Evolutionary conservation across 1,284 basidiomycete genomes (phyloP).

Genomic region (Chondrostereum purpureum): DNA sequence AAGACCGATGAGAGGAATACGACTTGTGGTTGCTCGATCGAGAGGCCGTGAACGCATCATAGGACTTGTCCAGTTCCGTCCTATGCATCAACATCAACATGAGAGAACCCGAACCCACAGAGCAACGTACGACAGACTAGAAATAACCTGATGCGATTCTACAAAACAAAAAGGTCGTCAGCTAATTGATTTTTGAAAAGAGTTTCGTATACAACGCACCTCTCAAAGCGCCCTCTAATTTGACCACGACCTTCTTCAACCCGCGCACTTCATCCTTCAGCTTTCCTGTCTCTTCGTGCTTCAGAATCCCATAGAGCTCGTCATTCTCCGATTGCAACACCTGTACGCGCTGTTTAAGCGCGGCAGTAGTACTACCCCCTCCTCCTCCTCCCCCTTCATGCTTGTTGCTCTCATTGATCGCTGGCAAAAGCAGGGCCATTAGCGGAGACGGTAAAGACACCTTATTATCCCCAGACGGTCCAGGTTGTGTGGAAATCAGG

Average conservation of each 20-base stretch:
- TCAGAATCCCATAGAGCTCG: conserved; percentile 68
- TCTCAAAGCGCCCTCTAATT: conserved; percentile 65
- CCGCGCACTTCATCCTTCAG: conserved; percentile 73
- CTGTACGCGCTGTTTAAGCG: conserved; percentile 63
- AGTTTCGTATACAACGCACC: conserved; percentile 40
- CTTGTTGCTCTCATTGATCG: conserved; percentile 40
- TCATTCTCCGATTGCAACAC: conserved; percentile 78
- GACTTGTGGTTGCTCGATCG: conserved; percentile 32
- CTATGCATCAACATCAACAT: conserved; percentile 22
- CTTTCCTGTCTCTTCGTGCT: conserved; percentile 52
- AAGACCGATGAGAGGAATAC: too few species aligned
- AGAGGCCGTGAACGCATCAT: conserved; percentile 48
- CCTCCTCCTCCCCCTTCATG: conserved; percentile 25
- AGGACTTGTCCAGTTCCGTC: conserved; percentile 65
- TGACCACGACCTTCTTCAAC: conserved; percentile 56
- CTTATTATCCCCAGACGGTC: conserved; percentile 49
- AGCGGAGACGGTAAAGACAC: conserved; percentile 63
- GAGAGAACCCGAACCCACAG: conserved; percentile 3
- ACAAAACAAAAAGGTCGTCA: conserved; percentile 7
- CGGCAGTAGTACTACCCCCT: conserved; percentile 43
- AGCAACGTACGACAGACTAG: conserved; percentile 59
- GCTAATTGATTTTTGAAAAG: conserved; percentile 7
- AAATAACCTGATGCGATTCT: conserved; percentile 72
- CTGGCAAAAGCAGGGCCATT: conserved; percentile 59
- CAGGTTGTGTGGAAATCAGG: conserved; percentile 46